Evolutionary conservation across 2,329 filamentous ascomycete species (phyloP).

Genomic region (Coniella vitis): DNA sequence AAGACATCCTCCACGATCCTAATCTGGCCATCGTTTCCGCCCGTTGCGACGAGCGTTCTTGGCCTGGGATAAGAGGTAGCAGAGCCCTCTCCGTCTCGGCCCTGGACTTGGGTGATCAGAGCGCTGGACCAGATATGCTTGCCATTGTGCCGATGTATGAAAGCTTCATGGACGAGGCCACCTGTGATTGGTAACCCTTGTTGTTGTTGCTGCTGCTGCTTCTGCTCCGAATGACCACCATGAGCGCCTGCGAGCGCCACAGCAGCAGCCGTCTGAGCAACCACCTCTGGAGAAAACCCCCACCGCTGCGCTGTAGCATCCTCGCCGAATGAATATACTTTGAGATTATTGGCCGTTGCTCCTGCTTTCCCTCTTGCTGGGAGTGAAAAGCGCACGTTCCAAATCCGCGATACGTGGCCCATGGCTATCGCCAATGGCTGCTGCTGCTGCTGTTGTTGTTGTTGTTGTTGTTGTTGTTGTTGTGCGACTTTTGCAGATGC

Average conservation of each 20-base stretch:
- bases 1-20: conserved; percentile 35
- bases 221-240: too few species aligned
- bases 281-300: conserved; percentile 42
- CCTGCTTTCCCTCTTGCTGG: neutral
- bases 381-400: conserved; percentile 64
- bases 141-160: conserved; percentile 63
- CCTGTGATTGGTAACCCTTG: conserved; percentile 14
- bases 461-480: conserved; percentile 14
- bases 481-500: conserved; percentile 13
- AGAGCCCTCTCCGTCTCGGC: neutral
- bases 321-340: conserved; percentile 71
- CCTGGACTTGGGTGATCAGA: conserved; percentile 25
- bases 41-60: conserved; percentile 52
- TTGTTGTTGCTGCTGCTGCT: neutral
- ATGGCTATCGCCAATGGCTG: conserved; percentile 63
- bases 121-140: conserved; percentile 87
- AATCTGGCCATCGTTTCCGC: conserved; percentile 76
- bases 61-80: neutral
- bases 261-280: conserved; percentile 3
- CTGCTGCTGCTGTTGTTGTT: conserved; percentile 9
- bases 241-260: too few species aligned
- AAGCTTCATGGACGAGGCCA: conserved; percentile 45
- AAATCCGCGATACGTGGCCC: conserved; percentile 86
- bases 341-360: conserved; percentile 10
- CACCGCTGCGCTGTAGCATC: conserved; percentile 73